Evolutionary conservation across 2,329 filamentous ascomycete species (phyloP).

Genomic region (Penicillium sp.): DNA sequence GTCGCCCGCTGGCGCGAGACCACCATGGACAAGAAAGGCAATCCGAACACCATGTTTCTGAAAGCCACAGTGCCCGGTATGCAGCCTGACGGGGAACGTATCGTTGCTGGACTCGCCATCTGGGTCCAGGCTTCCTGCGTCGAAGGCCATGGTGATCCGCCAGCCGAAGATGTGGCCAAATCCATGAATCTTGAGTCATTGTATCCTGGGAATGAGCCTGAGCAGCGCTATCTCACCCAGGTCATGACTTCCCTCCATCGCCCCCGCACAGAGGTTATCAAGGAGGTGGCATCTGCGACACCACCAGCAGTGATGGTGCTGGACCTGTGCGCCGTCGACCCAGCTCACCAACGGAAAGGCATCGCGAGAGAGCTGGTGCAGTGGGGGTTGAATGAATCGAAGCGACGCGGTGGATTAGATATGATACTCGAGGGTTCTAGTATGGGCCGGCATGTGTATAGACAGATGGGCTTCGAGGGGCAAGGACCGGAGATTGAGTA

Average conservation of each 20-base stretch:
- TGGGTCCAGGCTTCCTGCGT: conserved; percentile 60
- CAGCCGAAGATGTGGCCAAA: conserved; percentile 20
- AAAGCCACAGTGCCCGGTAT: conserved; percentile 54
- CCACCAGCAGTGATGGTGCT: conserved; percentile 52
- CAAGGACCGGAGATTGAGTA: conserved; percentile 40
- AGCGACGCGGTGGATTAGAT: conserved; percentile 50
- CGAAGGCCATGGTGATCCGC: conserved; percentile 51
- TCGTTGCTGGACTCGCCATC: conserved; percentile 58
- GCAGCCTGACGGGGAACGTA: not conserved
- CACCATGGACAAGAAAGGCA: conserved; percentile 46
- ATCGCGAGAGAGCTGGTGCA: conserved; percentile 52
- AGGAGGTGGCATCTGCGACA: conserved; percentile 42
- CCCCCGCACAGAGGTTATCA: conserved; percentile 39
- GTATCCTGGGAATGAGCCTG: conserved; percentile 49
- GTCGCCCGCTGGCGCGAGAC: conserved; percentile 46
- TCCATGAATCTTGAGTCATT: conserved; percentile 40
- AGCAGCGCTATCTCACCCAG: conserved; percentile 55
- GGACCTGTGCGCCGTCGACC: conserved; percentile 58
- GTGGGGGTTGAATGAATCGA: conserved; percentile 44
- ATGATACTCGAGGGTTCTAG: conserved; percentile 52
- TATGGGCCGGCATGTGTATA: conserved; percentile 55
- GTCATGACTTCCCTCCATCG: conserved; percentile 47
- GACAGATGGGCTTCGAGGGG: conserved; percentile 51
- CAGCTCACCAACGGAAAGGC: conserved; percentile 55
- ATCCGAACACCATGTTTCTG: conserved; percentile 55